phyloP scores from a whole-genome alignment of 352 stramenopile genomes.

The Globisporangium irregulare region DNA sequence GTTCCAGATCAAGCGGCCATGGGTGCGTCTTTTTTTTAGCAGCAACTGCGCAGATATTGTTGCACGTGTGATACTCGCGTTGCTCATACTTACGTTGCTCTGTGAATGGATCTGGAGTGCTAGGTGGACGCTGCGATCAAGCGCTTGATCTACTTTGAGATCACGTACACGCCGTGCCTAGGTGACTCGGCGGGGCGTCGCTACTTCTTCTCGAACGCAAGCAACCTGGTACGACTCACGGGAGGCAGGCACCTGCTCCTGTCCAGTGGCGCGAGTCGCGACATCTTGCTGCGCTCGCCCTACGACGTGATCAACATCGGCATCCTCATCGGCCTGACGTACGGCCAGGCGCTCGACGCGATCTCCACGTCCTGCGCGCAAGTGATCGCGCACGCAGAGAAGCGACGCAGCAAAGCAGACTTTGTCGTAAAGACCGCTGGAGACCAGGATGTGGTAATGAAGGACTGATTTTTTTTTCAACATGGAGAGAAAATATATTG shows the following conservation, averaged over 20 bases:
- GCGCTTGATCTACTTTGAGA: slow-evolving; percentile 72
- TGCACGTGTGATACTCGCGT: not conserved
- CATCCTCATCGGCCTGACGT: slow-evolving; percentile 67
- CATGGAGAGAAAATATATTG: slow-evolving; percentile 6
- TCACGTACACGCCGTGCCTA: slow-evolving; percentile 76
- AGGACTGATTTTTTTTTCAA: slow-evolving; percentile 22
- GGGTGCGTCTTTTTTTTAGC: slow-evolving; percentile 29
- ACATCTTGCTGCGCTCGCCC: slow-evolving; percentile 74
- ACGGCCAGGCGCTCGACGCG: slow-evolving; percentile 64
- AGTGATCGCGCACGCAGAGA: slow-evolving; percentile 60
- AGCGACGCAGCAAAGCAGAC: slow-evolving; percentile 44
- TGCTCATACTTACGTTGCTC: not conserved
- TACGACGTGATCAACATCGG: slow-evolving; percentile 84
- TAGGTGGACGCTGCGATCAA: slow-evolving; percentile 71
- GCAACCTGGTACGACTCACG: slow-evolving; percentile 71
- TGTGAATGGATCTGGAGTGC: slow-evolving; percentile 3
- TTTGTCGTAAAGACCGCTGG: slow-evolving; percentile 30
- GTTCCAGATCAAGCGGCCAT: slow-evolving; percentile 75
- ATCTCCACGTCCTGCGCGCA: slow-evolving; percentile 50
- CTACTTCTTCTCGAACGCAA: slow-evolving; percentile 87
- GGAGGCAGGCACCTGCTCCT: slow-evolving; percentile 68
- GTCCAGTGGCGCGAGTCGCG: slow-evolving; percentile 64
- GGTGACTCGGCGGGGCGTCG: slow-evolving; percentile 69
- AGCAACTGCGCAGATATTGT: not conserved
- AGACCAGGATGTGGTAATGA: slow-evolving; percentile 42